Conservation (phyloP, 2,329 filamentous ascomycete species). For the Neurospora crassa region DNA sequence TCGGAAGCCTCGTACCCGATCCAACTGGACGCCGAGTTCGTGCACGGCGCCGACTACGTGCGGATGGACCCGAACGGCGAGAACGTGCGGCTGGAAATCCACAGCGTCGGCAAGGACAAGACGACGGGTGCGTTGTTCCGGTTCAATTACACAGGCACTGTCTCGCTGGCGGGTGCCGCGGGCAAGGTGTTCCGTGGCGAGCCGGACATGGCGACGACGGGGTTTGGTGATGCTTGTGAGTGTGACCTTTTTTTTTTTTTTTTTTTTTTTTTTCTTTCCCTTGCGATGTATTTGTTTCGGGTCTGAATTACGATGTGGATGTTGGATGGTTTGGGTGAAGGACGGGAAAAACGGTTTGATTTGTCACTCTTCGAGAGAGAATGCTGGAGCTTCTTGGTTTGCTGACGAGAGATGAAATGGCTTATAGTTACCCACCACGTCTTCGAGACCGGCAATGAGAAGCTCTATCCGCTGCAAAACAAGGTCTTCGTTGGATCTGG, state of each 20-base stretch:
- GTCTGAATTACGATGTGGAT: background rate
- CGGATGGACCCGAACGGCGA: conserved; percentile 26
- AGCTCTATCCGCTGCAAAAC: conserved; percentile 26
- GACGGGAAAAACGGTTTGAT: background rate
- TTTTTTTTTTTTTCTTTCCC: background rate
- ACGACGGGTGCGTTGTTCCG: conserved; percentile 22
- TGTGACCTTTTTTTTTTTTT: background rate
- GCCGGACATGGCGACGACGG: conserved; percentile 27
- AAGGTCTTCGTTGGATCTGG: conserved; percentile 32
- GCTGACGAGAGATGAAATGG: background rate
- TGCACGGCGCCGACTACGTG: conserved; percentile 33
- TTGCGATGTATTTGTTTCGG: background rate
- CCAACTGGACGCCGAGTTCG: conserved; percentile 26
- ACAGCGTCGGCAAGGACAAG: conserved; percentile 25
- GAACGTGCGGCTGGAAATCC: conserved; percentile 31
- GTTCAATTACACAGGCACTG: conserved; percentile 29
- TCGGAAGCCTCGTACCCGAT: conserved; percentile 29
- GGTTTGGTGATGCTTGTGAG: conserved; percentile 30
- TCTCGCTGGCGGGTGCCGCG: conserved; percentile 21
- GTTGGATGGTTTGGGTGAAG: background rate
- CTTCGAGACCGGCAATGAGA: conserved; percentile 27
- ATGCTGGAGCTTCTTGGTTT: background rate
- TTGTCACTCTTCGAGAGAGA: background rate
- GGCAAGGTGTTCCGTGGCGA: conserved; percentile 26
- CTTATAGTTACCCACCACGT: conserved; percentile 25